Conservation (phyloP, 768 basidiomycete species). For the Leccinum pellstonianum region DNA sequence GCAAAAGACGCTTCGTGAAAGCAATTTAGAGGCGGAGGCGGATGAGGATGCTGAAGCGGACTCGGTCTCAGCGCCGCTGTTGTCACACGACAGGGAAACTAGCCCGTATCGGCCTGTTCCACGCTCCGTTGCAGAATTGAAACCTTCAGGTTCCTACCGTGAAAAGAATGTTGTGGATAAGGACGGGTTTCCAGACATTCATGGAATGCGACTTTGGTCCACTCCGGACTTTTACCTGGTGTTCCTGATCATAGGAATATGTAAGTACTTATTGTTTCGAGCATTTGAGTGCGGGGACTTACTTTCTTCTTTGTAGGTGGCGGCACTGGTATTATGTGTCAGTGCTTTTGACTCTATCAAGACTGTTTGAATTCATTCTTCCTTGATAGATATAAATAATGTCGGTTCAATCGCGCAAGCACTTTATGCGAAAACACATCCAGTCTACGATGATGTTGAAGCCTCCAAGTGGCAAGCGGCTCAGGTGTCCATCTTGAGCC, state of each 20-base stretch:
- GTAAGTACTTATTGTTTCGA: constrained; percentile 39
- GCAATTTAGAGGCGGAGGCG: constrained; percentile 16
- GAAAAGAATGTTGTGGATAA: constrained; percentile 8
- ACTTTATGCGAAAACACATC: constrained; percentile 58
- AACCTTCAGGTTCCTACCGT: constrained; percentile 10
- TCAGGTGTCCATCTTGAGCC: constrained; percentile 80
- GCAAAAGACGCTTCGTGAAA: constrained; percentile 36
- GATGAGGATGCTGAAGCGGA: constrained; percentile 11
- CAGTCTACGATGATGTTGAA: constrained; percentile 60
- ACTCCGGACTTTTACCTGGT: constrained; percentile 65
- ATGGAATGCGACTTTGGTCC: constrained; percentile 50
- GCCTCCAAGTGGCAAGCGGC: constrained; percentile 76
- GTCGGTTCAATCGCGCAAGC: constrained; percentile 78
- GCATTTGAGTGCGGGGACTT: not conserved
- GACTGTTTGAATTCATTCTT: not conserved
- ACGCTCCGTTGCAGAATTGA: constrained; percentile 24
- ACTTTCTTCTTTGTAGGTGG: constrained; percentile 43
- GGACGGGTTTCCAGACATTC: constrained; percentile 47
- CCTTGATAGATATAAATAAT: constrained; percentile 71
- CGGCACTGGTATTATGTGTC: constrained; percentile 78
- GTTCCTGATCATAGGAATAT: constrained; percentile 52
- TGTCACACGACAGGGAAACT: constrained; percentile 19
- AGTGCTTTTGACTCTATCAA: constrained; percentile 18
- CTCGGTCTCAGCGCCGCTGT: constrained; percentile 21
- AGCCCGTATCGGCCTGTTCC: constrained; percentile 21